These are phyloP conservation scores for Paramecium tetraurelia DNA, from an alignment of 73 alveolate genomes.

Conservation along the genomic window DNA sequence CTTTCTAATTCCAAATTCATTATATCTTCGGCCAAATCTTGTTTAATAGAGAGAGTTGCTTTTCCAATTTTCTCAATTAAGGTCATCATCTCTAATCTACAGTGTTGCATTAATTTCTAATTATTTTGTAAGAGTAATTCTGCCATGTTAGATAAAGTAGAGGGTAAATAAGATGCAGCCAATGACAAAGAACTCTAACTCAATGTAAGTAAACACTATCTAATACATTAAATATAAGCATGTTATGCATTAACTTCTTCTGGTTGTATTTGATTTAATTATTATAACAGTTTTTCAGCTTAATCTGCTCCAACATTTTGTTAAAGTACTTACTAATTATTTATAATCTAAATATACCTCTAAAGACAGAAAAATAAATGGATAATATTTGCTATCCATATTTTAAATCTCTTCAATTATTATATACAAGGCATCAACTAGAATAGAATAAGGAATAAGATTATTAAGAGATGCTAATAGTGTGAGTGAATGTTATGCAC, in stretches of 20 bases:
- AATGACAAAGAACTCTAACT: neutral
- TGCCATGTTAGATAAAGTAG: neutral
- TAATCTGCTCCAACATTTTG: constrained; percentile 28
- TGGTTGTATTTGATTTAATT: neutral
- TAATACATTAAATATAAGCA: constrained; percentile 24
- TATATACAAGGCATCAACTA: neutral
- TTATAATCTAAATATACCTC: neutral
- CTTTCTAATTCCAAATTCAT: constrained; percentile 7
- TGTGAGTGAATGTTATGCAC: neutral
- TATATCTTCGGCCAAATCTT: neutral
- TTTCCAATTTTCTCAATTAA: neutral
- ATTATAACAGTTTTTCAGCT: neutral
- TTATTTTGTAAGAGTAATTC: neutral
- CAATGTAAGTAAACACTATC: neutral
- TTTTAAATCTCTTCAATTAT: neutral
- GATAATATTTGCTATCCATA: constrained; percentile 15
- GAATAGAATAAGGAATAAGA: neutral
- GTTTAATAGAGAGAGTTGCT: neutral
- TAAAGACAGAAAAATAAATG: constrained; percentile 32
- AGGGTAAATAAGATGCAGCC: constrained; percentile 29
- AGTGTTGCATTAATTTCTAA: neutral
- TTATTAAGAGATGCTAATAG: neutral
- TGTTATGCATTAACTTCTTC: constrained; percentile 26
- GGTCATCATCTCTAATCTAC: neutral
- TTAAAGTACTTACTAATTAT: neutral